Percentiles rank a stretch among this genome's conserved stretches.
Evolutionary conservation across 1,139 yeast species (phyloP).

Genomic region (Kodamaea suecica): DNA sequence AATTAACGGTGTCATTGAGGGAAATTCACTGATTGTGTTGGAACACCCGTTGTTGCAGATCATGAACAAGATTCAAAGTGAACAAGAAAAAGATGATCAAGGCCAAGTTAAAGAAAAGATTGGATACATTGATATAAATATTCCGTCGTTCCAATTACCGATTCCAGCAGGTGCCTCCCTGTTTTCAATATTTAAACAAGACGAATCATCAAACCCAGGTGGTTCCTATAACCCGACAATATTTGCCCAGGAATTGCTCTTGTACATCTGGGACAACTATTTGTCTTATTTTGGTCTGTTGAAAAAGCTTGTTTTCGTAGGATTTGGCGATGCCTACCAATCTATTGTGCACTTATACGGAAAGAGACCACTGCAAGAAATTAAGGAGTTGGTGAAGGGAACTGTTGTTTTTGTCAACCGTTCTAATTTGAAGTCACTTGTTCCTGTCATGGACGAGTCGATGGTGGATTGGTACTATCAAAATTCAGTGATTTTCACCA

Average conservation of each 20-base stretch:
- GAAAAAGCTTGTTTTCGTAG: conserved; percentile 72
- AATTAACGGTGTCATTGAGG: conserved; percentile 70
- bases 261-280: conserved; percentile 90
- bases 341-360: conserved; percentile 87
- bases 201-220: conserved; percentile 9
- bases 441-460: conserved; percentile 84
- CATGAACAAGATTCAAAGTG: conserved; percentile 32
- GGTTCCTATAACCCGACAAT: conserved; percentile 54
- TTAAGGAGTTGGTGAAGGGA: conserved; percentile 64
- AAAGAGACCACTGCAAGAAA: conserved; percentile 60
- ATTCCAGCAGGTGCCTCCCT: conserved; percentile 20
- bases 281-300: conserved; percentile 67
- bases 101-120: conserved; percentile 50
- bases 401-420: conserved; percentile 70
- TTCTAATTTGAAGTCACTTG: conserved; percentile 66
- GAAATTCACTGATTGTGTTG: conserved; percentile 64
- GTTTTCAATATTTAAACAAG: conserved; percentile 7
- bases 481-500: conserved; percentile 79
- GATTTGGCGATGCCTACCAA: conserved; percentile 86
- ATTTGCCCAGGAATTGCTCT: conserved; percentile 71
- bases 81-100: conserved; percentile 39
- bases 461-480: conserved; percentile 90
- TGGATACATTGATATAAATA: conserved; percentile 81
- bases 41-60: conserved; percentile 43
- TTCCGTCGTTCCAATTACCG: conserved; percentile 52